Evolutionary conservation across 2,329 filamentous ascomycete species (phyloP).

Genomic region (Penicillium sp.): DNA sequence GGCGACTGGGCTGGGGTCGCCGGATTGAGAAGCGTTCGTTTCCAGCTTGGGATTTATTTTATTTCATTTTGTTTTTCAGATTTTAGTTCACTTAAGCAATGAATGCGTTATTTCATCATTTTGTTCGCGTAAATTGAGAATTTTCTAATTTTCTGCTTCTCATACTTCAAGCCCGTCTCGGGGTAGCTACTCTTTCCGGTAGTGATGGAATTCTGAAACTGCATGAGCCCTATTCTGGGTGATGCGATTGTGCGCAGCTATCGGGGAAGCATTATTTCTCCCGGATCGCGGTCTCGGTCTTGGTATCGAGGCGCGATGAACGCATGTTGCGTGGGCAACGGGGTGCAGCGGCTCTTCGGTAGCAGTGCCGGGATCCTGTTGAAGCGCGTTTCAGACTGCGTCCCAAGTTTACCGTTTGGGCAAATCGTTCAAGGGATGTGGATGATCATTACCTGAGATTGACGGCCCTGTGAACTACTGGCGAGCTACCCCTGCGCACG

Average conservation of each 20-base stretch:
- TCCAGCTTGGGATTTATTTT: too few relatives aligned
- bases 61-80: background rate
- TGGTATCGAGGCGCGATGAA: background rate
- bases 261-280: background rate
- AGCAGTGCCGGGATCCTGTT: constrained; percentile 1
- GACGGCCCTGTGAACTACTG: constrained; percentile 7
- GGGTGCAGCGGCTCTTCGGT: constrained; percentile 4
- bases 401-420: constrained; percentile 2
- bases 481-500: constrained; percentile 14
- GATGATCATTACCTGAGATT: constrained; percentile 18
- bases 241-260: background rate
- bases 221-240: background rate
- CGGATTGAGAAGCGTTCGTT: background rate
- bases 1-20: background rate
- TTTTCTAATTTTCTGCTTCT: background rate
- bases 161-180: background rate
- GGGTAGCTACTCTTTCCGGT: background rate
- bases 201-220: background rate
- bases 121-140: too few relatives aligned
- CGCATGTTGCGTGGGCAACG: constrained; percentile 11
- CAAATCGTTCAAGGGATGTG: constrained; percentile 15
- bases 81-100: background rate
- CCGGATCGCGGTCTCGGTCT: background rate
- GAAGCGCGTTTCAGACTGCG: constrained; percentile 15
- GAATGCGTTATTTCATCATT: too few relatives aligned